Percentiles rank a stretch among this genome's conserved stretches.
Conservation (phyloP, 805 yeast genomes). For the Barnettozyma pratensis region DNA sequence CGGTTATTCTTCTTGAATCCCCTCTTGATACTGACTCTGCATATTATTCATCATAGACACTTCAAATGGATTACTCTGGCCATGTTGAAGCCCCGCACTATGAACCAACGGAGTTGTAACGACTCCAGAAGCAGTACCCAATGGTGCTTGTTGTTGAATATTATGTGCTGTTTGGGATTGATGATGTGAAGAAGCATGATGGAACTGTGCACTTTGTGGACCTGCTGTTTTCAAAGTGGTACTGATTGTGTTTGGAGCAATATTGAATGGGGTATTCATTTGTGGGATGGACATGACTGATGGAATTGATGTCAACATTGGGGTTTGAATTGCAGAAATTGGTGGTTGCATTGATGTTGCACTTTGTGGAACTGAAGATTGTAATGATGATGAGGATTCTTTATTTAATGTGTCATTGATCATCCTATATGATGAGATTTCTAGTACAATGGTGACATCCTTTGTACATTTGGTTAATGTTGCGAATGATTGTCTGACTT, state of each 20-base stretch:
- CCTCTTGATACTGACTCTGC: conserved; percentile 3
- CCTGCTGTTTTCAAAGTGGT: conserved; percentile 1
- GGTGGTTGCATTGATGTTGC: conserved; percentile 11
- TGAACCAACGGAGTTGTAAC: conserved; percentile 4
- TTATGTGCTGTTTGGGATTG: neutral
- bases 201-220: conserved; percentile 3
- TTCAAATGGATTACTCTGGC: conserved; percentile 23
- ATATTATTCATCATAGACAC: conserved; percentile 17
- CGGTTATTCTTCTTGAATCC: conserved; percentile 2
- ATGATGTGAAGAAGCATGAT: neutral
- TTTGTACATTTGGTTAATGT: conserved; percentile 83
- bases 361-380: conserved; percentile 15
- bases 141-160: neutral
- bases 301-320: conserved; percentile 24
- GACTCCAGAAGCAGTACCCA: neutral
- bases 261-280: conserved; percentile 22
- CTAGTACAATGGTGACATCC: conserved; percentile 84
- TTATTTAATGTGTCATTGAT: conserved; percentile 20
- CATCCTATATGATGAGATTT: conserved; percentile 49
- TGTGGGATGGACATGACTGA: conserved; percentile 28
- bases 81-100: neutral
- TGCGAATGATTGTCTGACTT: conserved; percentile 74
- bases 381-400: neutral
- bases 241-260: conserved; percentile 1
- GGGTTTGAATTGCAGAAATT: conserved; percentile 11